These are phyloP conservation scores for Mortierella sp. DNA, from an alignment of 371 early-diverging fungal genomes.

Conservation along the genomic window DNA sequence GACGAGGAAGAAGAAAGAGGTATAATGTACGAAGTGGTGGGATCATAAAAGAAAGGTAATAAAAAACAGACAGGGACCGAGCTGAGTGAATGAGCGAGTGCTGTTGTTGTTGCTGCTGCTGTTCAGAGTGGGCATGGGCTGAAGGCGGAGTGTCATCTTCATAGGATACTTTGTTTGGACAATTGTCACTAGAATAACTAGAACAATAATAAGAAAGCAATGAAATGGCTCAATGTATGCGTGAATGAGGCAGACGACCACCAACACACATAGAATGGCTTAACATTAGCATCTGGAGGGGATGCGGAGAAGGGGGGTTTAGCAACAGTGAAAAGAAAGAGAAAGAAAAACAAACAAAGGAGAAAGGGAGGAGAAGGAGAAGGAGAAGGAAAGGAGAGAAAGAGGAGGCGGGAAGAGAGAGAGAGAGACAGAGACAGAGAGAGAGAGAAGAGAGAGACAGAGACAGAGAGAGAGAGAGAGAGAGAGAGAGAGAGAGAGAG, in stretches of 20 bases:
- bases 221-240: not conserved
- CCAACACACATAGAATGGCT: not conserved
- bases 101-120: not conserved
- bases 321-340: slow-evolving; percentile 12
- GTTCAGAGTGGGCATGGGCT: not conserved
- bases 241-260: not conserved
- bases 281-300: not conserved
- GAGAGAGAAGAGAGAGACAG: not conserved
- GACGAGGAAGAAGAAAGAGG: not conserved
- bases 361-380: slow-evolving; percentile 4
- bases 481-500: not conserved
- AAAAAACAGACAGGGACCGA: slow-evolving; percentile 4
- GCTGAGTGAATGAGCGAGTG: not conserved
- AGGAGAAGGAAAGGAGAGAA: slow-evolving; percentile 1
- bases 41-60: not conserved
- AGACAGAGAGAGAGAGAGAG: not conserved
- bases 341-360: slow-evolving; percentile 5
- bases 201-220: not conserved
- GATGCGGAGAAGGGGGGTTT: not conserved
- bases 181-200: not conserved
- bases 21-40: not conserved
- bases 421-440: not conserved
- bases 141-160: not conserved
- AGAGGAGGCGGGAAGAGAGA: not conserved
- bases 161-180: not conserved